Evolutionary conservation across 2,329 filamentous ascomycete species (phyloP), one percentile per base, ranked within the genome.

Genomic region (Geosmithia morbida): DNA sequence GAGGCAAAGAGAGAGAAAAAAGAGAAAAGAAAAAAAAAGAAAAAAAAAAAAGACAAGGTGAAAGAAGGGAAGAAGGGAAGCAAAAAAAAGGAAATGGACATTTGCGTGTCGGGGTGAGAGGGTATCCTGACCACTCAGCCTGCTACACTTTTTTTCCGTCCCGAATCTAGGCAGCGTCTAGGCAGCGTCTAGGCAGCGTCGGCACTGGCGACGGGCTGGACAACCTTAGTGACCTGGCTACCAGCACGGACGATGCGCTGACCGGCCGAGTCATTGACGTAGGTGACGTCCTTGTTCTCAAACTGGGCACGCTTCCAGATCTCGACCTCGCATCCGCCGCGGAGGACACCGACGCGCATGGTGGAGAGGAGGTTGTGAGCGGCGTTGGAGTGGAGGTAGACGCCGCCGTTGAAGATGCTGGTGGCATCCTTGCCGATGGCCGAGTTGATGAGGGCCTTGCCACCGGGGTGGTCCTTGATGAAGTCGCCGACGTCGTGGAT

Each of bases 381-480:
- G 48, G 85, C 87, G 67, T 94, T 94, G 62, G 83, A 87, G 72
- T 94, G 87, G 63, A 83, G 77, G 71, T 94, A 94, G 51, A 94
- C 84, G 67, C 87, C 87, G 54, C 87, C 87, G 65, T 94, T 94
- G 77, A 94, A 94, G 67, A 89, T 87, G 56, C 86, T 85, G 16
- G 87, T 92, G 48, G 86, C 85, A 53, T 94, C 87, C 71, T 92
- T 92, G 63, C 87, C 87, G 49, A 94, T 77, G 46, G 81, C 85
- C 26, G 83, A 85, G 54, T 71, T 78, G 69, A 94, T 92, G 68
- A 94, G 82, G 41, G 85, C 84, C 72, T 85, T 87, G 61, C 87
- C 87, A 73, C 87, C 87, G n/a, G 87, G 87, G 65, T 94, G 87
- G 58, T 89, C 84, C 66, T 85, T 84, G 71, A 92, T 85, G 67